These are phyloP conservation scores for Penicillium capsulatum DNA, from an alignment of 2,329 filamentous ascomycete genomes.

Conservation along the genomic window DNA sequence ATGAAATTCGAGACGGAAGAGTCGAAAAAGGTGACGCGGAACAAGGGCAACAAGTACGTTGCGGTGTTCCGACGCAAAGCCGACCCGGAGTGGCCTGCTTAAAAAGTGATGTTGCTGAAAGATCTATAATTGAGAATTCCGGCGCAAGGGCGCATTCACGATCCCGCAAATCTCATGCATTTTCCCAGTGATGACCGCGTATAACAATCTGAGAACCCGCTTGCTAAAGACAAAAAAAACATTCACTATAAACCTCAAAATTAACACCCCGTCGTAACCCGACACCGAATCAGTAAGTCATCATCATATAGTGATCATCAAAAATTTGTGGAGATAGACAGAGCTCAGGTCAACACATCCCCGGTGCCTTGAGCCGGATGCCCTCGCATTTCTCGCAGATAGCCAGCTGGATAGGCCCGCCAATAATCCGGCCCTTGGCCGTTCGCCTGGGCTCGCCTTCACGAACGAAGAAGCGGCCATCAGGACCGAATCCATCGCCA, in stretches of 20 bases:
- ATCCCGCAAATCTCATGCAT: slow-evolving; percentile 13
- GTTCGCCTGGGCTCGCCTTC: slow-evolving; percentile 49
- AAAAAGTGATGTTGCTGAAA: slow-evolving; percentile 1
- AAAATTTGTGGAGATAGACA: slow-evolving; percentile 4
- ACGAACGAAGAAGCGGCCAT: slow-evolving; percentile 60
- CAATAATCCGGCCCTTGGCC: slow-evolving; percentile 45
- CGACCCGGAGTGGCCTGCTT: slow-evolving; percentile 66
- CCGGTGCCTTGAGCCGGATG: slow-evolving; percentile 56
- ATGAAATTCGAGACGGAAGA: slow-evolving; percentile 84
- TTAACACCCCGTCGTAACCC: slow-evolving; percentile 10
- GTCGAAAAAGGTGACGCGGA: slow-evolving; percentile 91
- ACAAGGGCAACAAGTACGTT: slow-evolving; percentile 85
- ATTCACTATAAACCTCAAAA: no score
- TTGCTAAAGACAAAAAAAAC: slow-evolving; percentile 7
- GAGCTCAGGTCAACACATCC: slow-evolving; percentile 18
- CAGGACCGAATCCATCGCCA: slow-evolving; percentile 53
- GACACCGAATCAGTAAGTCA: slow-evolving; percentile 16
- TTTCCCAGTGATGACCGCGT: slow-evolving; percentile 10
- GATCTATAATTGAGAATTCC: no score
- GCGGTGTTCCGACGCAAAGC: slow-evolving; percentile 77
- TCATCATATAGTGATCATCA: slow-evolving; percentile 12
- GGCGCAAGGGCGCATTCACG: no score
- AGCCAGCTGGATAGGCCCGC: slow-evolving; percentile 51
- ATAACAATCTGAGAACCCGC: slow-evolving; percentile 10
- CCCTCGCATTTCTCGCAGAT: slow-evolving; percentile 62